Percentiles rank a stretch among this genome's conserved stretches.
Evolutionary conservation across 2,329 filamentous ascomycete genomes (phyloP).

Genomic region (Alternaria consortialis): DNA sequence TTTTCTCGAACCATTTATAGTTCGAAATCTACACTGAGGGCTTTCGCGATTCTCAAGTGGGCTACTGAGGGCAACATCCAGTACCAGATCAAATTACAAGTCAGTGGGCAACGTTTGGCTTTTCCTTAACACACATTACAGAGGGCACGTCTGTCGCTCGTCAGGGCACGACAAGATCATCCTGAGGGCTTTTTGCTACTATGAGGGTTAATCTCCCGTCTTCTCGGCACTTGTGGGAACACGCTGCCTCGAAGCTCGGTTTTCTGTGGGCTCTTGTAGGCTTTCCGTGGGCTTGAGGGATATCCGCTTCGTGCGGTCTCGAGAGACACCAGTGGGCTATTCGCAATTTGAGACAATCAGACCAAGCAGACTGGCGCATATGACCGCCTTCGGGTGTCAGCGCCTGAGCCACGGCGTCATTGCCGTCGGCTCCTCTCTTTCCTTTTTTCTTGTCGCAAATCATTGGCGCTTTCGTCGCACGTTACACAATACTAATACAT

Average conservation of each 20-base stretch:
- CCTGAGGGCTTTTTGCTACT: constrained; percentile 53
- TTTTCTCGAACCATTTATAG: constrained; percentile 31
- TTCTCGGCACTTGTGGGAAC: constrained; percentile 64
- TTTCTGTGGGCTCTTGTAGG: constrained; percentile 59
- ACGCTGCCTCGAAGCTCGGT: constrained; percentile 56
- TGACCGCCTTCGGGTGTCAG: constrained; percentile 23
- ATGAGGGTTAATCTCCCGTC: constrained; percentile 53
- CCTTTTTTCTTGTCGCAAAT: constrained; percentile 15
- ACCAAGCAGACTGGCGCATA: constrained; percentile 46
- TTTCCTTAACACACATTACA: constrained; percentile 53
- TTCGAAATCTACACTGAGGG: constrained; percentile 40
- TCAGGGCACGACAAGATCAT: constrained; percentile 48
- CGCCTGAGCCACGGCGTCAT: constrained; percentile 36
- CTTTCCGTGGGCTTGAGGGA: constrained; percentile 57
- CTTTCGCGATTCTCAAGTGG: constrained; percentile 46
- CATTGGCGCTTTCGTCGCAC: constrained; percentile 7
- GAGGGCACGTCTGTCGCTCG: constrained; percentile 49
- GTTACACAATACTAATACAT: constrained; percentile 42
- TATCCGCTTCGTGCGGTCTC: constrained; percentile 50
- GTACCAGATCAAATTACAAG: constrained; percentile 49
- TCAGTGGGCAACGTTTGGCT: constrained; percentile 53
- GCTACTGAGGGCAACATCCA: constrained; percentile 45
- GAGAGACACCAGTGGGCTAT: constrained; percentile 56
- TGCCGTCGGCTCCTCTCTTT: constrained; percentile 35
- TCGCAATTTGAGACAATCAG: constrained; percentile 53